phyloP scores from a whole-genome alignment of 176 grass and related monocot genomes.

The Oryza glaberrima region DNA sequence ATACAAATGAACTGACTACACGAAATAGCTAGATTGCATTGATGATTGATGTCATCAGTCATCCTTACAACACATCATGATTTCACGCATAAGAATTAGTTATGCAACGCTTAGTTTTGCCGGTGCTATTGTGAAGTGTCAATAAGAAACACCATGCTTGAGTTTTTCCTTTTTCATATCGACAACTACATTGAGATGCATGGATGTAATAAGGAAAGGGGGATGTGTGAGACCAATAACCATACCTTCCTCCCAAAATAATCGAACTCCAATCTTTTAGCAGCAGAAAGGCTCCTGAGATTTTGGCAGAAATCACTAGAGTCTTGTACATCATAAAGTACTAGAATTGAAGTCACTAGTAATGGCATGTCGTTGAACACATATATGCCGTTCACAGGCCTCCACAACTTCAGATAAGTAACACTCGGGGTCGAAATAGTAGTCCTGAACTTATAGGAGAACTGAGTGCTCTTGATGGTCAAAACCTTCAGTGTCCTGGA shows the following conservation, averaged over 20 bases:
- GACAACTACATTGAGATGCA: neutral
- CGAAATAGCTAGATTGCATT: neutral
- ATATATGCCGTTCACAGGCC: neutral
- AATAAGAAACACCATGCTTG: neutral
- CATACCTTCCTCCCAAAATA: neutral
- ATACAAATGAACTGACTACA: neutral
- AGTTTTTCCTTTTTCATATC: neutral
- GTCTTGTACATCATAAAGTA: neutral
- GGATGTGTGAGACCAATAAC: neutral
- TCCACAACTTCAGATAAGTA: neutral
- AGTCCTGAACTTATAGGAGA: no score
- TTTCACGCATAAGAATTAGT: neutral
- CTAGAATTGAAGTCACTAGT: neutral
- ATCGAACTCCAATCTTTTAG: neutral
- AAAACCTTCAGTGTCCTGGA: conserved; percentile 21
- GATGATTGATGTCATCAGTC: neutral
- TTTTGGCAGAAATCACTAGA: conserved; percentile 4
- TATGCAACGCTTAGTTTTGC: neutral
- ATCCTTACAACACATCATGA: neutral
- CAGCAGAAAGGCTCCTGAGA: conserved; percentile 25
- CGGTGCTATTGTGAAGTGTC: neutral
- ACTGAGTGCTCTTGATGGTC: neutral
- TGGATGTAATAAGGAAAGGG: neutral
- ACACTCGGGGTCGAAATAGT: conserved; percentile 25
- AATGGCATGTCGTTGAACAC: conserved; percentile 1